Percentiles rank a stretch among this genome's conserved stretches.
Conservation (phyloP, 805 yeast species). For the Brettanomyces anomalus region DNA sequence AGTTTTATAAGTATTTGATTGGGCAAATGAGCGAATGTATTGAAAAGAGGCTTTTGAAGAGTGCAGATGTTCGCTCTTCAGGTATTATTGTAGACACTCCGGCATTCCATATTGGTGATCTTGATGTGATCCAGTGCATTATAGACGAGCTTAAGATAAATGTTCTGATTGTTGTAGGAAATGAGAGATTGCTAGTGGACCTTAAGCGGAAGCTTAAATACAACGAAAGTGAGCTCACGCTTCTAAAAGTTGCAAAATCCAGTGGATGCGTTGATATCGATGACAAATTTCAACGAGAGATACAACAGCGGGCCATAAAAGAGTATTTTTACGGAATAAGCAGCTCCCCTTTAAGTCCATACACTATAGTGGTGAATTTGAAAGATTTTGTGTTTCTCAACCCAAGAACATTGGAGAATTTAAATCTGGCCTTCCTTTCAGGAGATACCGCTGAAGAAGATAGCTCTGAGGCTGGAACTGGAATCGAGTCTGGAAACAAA, state of each 20-base stretch:
- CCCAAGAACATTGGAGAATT: constrained; percentile 29
- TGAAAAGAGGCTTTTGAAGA: constrained; percentile 40
- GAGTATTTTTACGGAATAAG: constrained; percentile 85
- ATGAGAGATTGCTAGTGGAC: constrained; percentile 60
- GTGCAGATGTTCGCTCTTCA: constrained; percentile 32
- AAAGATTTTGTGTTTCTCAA: constrained; percentile 54
- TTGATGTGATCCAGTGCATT: constrained; percentile 43
- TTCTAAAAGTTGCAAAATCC: constrained; percentile 59
- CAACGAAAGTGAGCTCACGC: constrained; percentile 24
- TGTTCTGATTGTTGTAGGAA: constrained; percentile 62
- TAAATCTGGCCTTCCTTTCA: constrained; percentile 17
- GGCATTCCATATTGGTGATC: constrained; percentile 42
- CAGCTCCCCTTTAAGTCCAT: constrained; percentile 68
- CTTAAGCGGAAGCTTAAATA: constrained; percentile 40
- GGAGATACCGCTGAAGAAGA: constrained; percentile 15
- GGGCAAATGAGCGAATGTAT: constrained; percentile 32
- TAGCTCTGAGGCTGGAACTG: not conserved
- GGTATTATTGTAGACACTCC: constrained; percentile 77
- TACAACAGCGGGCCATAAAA: constrained; percentile 69
- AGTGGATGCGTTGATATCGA: constrained; percentile 74
- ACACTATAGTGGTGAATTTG: constrained; percentile 65
- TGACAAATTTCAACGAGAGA: constrained; percentile 55
- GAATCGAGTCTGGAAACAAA: constrained; percentile 7
- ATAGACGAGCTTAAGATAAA: constrained; percentile 51
- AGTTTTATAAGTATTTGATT: constrained; percentile 36